These are phyloP conservation scores for Fusarium cyanostomum DNA, from an alignment of 2,329 filamentous ascomycete species.

Conservation along the genomic window DNA sequence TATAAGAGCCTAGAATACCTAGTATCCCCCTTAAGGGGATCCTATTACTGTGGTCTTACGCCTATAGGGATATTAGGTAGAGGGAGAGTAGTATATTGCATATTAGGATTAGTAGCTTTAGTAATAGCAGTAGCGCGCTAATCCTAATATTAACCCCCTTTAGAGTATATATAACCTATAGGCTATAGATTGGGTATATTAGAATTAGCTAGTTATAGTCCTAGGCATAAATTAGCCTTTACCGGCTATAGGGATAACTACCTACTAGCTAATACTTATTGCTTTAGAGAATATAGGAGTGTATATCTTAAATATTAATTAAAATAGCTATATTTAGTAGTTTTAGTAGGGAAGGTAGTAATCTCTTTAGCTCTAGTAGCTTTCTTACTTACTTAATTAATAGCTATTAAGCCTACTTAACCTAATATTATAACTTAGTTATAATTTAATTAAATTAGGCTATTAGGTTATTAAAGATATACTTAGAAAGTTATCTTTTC, in stretches of 20 bases:
- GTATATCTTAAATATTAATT: not conserved
- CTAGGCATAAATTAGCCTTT: not conserved
- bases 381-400: no score
- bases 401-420: not conserved
- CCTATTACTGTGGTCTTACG: not conserved
- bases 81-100: not conserved
- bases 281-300: not conserved
- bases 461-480: not conserved
- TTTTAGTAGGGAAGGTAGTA: not conserved
- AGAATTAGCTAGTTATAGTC: no score
- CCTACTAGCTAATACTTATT: not conserved
- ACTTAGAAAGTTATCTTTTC: not conserved
- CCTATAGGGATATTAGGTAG: not conserved
- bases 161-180: not conserved
- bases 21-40: not conserved
- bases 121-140: not conserved
- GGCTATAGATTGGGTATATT: not conserved
- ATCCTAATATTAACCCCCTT: not conserved
- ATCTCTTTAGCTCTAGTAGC: no score
- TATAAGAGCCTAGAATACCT: not conserved
- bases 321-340: not conserved
- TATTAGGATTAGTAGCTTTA: not conserved
- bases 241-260: not conserved
- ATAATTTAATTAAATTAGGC: not conserved
- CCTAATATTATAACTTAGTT: not conserved